Percentiles rank a stretch among this genome's conserved stretches.
These are phyloP conservation scores for Apophysomyces sp. DNA, from an alignment of 371 early-diverging fungal genomes.

Conservation along the genomic window DNA sequence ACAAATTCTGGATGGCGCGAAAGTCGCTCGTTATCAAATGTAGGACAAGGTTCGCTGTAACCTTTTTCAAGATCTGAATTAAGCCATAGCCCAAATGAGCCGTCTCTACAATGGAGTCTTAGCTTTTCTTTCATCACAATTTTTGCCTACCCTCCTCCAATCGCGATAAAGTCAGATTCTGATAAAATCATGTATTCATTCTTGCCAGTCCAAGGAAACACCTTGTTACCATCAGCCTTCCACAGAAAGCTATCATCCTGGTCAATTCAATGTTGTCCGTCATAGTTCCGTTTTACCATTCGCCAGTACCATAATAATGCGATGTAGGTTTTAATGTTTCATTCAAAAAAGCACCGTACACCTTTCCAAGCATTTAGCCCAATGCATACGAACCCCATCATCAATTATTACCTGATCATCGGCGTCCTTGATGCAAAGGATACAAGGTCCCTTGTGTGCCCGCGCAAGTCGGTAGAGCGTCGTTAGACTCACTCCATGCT, in stretches of 20 bases:
- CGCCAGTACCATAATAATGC: constrained; percentile 88
- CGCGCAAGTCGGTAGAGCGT: constrained; percentile 72
- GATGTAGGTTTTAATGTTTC: constrained; percentile 66
- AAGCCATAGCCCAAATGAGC: constrained; percentile 89
- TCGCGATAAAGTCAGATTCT: constrained; percentile 81
- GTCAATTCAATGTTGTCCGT: not conserved
- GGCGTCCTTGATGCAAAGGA: constrained; percentile 73
- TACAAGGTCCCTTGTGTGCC: constrained; percentile 61
- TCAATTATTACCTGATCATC: constrained; percentile 53
- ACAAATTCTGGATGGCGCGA: constrained; percentile 34
- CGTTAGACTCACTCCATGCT: constrained; percentile 87
- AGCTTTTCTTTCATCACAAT: not conserved
- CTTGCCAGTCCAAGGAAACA: constrained; percentile 82
- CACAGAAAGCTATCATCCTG: constrained; percentile 69
- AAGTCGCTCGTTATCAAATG: constrained; percentile 85
- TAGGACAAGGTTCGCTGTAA: constrained; percentile 76
- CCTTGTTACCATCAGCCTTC: constrained; percentile 60
- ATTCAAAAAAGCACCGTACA: constrained; percentile 88
- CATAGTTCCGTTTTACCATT: constrained; percentile 62
- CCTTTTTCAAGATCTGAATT: constrained; percentile 86
- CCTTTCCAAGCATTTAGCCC: constrained; percentile 35
- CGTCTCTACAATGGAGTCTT: constrained; percentile 50
- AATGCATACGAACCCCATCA: not conserved
- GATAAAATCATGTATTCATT: constrained; percentile 89
- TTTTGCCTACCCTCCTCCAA: constrained; percentile 86